Percentiles rank a stretch among this genome's conserved stretches.
phyloP scores from a whole-genome alignment of 2,329 filamentous ascomycete genomes.

The Elsinoe australis region DNA sequence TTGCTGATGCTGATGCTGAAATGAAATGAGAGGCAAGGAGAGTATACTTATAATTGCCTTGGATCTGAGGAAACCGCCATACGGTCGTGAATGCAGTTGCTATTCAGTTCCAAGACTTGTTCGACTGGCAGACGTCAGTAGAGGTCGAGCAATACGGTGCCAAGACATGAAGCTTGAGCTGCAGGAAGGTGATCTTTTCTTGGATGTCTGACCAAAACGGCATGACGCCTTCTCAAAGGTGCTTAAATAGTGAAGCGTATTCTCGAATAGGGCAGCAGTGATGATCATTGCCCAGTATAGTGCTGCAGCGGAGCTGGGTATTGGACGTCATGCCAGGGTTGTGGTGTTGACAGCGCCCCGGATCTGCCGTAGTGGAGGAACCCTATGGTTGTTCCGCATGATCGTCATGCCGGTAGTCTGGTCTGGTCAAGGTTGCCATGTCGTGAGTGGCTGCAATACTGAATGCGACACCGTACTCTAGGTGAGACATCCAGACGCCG shows the following conservation, averaged over 20 bases:
- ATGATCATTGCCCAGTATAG: background rate
- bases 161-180: conserved; percentile 8
- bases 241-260: background rate
- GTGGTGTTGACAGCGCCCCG: conserved; percentile 12
- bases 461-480: background rate
- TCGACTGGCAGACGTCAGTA: conserved; percentile 4
- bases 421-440: background rate
- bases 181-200: conserved; percentile 8
- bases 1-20: background rate
- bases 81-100: too few species aligned
- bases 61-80: too few species aligned
- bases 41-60: conserved; percentile 4
- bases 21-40: conserved; percentile 8
- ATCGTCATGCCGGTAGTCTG: background rate
- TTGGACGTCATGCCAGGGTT: conserved; percentile 6
- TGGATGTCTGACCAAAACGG: conserved; percentile 14
- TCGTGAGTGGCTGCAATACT: conserved; percentile 8
- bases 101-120: conserved; percentile 1
- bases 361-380: conserved; percentile 4
- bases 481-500: conserved; percentile 11
- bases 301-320: conserved; percentile 3
- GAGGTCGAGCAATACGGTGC: background rate
- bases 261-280: background rate
- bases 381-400: conserved; percentile 8
- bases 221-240: conserved; percentile 6